Conservation (phyloP, 116 monocot genomes). For the Posidonia oceanica region DNA sequence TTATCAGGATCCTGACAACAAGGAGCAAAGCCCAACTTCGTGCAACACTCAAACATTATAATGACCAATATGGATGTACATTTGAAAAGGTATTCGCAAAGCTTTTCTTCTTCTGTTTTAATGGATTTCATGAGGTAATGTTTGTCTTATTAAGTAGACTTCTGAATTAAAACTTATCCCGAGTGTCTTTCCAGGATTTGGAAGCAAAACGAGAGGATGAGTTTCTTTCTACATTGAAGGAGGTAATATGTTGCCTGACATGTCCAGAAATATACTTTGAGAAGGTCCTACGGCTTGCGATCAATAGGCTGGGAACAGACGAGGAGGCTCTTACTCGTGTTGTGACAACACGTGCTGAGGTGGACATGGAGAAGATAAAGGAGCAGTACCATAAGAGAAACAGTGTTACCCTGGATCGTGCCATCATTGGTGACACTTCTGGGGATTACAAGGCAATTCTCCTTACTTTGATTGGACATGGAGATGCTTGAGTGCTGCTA, state of each 20-base stretch:
- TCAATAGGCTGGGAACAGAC: slow-evolving; percentile 31
- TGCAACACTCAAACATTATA: slow-evolving; percentile 63
- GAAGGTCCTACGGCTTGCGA: slow-evolving; percentile 16
- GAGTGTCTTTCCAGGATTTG: slow-evolving; percentile 6
- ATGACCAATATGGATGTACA: slow-evolving; percentile 42
- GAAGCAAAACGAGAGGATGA: slow-evolving; percentile 4
- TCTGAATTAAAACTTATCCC: too few relatives aligned
- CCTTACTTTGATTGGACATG: slow-evolving; percentile 36
- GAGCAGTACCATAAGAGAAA: slow-evolving; percentile 39
- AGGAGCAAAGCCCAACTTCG: slow-evolving; percentile 79
- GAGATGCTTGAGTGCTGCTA: background rate
- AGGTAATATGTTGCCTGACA: slow-evolving; percentile 1
- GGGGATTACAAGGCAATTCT: slow-evolving; percentile 40
- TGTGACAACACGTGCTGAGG: slow-evolving; percentile 38
- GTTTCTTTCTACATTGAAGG: background rate
- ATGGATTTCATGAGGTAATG: background rate
- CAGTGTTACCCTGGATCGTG: slow-evolving; percentile 21
- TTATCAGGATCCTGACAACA: slow-evolving; percentile 66
- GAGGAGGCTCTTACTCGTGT: slow-evolving; percentile 45
- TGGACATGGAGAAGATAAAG: slow-evolving; percentile 33
- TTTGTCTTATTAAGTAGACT: too few relatives aligned
- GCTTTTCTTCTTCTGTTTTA: background rate
- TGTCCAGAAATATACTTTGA: slow-evolving; percentile 15
- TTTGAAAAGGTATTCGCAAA: slow-evolving; percentile 40
- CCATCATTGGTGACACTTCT: slow-evolving; percentile 27